phyloP scores from a whole-genome alignment of 768 basidiomycete genomes.

The Pisolithus sp. region DNA sequence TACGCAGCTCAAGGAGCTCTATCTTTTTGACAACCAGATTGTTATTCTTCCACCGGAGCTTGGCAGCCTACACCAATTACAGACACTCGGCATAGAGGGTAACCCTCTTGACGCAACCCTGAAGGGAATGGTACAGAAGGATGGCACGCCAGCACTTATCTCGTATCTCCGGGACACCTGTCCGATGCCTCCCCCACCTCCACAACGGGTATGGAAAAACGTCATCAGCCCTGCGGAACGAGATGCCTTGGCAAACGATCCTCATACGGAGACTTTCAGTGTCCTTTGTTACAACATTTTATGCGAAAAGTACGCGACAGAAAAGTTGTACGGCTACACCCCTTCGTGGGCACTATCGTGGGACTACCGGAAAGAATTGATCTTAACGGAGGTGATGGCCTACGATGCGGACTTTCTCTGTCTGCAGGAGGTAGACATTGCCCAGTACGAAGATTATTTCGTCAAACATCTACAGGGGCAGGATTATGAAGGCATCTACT shows the following conservation, averaged over 20 bases:
- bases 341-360: slow-evolving; percentile 95
- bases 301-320: slow-evolving; percentile 85
- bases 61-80: slow-evolving; percentile 86
- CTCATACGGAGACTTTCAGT: slow-evolving; percentile 68
- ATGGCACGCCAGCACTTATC: slow-evolving; percentile 87
- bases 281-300: slow-evolving; percentile 92
- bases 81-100: slow-evolving; percentile 93
- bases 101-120: slow-evolving; percentile 81
- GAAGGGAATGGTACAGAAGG: slow-evolving; percentile 82
- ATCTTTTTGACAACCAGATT: slow-evolving; percentile 94
- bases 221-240: slow-evolving; percentile 54
- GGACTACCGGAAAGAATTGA: slow-evolving; percentile 87
- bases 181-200: slow-evolving; percentile 74
- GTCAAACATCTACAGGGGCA: slow-evolving; percentile 59
- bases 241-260: slow-evolving; percentile 54
- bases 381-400: slow-evolving; percentile 76
- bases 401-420: slow-evolving; percentile 88
- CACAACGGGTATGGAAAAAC: slow-evolving; percentile 70
- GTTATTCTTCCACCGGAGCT: slow-evolving; percentile 78
- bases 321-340: slow-evolving; percentile 89
- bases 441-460: slow-evolving; percentile 91
- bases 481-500: slow-evolving; percentile 88
- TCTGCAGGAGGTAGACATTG: slow-evolving; percentile 91
- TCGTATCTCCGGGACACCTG: slow-evolving; percentile 91
- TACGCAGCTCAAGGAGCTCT: slow-evolving; percentile 82